Evolutionary conservation across 1,284 basidiomycete genomes (phyloP), one percentile per base, ranked within the genome.

Genomic region (Puccinia horiana): DNA sequence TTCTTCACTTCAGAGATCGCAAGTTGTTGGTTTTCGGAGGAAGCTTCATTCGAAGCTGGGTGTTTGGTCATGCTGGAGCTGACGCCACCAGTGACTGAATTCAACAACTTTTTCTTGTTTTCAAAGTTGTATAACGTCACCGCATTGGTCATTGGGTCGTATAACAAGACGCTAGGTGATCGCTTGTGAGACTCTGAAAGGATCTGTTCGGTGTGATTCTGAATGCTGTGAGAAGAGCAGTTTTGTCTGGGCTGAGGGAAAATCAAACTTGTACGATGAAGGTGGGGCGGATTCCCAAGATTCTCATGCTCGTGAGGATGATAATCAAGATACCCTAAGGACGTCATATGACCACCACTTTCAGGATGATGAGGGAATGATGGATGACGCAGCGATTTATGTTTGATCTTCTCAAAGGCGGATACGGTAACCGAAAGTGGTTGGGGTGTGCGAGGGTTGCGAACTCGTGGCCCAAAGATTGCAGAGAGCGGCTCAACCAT

Each of bases 341-440:
- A 29, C 35, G 54, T 23, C 37, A 76, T 63, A 14, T n/a, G 37
- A 16, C 37, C 56, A 47, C 37, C 29, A 58, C 23, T 37, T 23
- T 56, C 44, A 47, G 32, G 16, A 54, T 52, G 47, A 5, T 37
- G 29, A 58, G 32, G 63, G 14, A 69, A 37, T 12, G 16, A 35
- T 5, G 9, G 76, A 56, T 70, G 37, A 40, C n/a, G 63, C 29
- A 54, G 23, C n/a, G 52, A 37, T 54, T 75, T 81, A 35, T 69
- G 80, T 35, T 81, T 81, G 58, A 81, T 63, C 40, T 72, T 81
- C 47, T 70, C 70, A 29, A 81, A 75, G 20, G 70, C 70, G 2
- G 80, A 81, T 3, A 81, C 58, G n/a, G 72, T 74, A 23, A 81
- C 42, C 23, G 80, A 81, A 9, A 81, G 80, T 14, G 80, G 72